These are phyloP conservation scores for Penicillium sp. DNA, from an alignment of 2,329 filamentous ascomycete genomes.

Conservation along the genomic window DNA sequence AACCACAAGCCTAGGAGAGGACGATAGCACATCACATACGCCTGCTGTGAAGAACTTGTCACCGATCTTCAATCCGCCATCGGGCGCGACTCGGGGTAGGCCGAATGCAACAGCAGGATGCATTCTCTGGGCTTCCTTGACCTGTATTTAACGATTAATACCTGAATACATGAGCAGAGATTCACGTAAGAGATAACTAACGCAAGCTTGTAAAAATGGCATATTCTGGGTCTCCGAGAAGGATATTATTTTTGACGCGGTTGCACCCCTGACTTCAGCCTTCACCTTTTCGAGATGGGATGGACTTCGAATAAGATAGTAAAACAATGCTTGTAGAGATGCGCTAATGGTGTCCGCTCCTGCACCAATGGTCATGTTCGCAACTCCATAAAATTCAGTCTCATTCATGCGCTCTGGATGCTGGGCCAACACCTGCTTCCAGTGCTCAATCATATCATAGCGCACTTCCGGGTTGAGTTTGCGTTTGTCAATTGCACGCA, in stretches of 20 bases:
- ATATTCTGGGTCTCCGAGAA: constrained; percentile 23
- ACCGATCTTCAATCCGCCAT: constrained; percentile 5
- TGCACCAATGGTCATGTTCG: constrained; percentile 28
- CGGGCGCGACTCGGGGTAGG: constrained; percentile 14
- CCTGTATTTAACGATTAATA: constrained; percentile 5
- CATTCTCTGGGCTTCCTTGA: constrained; percentile 13
- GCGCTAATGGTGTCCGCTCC: constrained; percentile 33
- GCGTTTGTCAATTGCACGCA: constrained; percentile 1
- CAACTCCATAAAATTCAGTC: constrained; percentile 27
- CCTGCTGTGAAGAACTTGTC: constrained; percentile 15
- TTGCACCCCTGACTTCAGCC: background rate
- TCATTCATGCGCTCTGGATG: constrained; percentile 21
- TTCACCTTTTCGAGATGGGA: background rate
- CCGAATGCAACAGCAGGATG: constrained; percentile 11
- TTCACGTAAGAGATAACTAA: background rate
- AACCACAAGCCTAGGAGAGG: background rate
- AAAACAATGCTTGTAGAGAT: constrained; percentile 29
- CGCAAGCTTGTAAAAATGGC: constrained; percentile 27
- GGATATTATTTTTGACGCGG: background rate
- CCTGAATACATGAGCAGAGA: background rate
- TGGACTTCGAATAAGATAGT: constrained; percentile 25
- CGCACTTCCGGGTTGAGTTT: constrained; percentile 1
- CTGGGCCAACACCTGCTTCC: background rate
- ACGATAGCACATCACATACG: constrained; percentile 12
- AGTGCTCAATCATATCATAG: constrained; percentile 8